Percentiles rank a stretch among this genome's conserved stretches.
Conservation (phyloP, 768 basidiomycete genomes). For the Suillus cothurnatus region DNA sequence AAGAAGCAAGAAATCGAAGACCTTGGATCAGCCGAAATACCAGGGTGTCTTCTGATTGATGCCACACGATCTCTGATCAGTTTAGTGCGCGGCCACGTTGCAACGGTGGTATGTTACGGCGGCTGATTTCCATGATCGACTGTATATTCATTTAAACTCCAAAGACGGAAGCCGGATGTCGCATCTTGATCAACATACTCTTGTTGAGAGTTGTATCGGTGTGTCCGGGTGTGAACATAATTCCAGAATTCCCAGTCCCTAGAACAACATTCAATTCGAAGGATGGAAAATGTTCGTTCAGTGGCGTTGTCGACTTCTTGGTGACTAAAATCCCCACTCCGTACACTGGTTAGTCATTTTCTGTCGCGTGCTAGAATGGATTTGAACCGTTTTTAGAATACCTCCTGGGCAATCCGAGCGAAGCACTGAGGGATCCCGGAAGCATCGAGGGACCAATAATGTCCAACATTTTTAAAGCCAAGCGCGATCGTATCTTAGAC, state of each 20-base stretch:
- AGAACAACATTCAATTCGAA: conserved; percentile 14
- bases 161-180: background rate
- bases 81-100: background rate
- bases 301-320: too few species aligned
- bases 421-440: background rate
- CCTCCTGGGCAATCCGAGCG: conserved; percentile 18
- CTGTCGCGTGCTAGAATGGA: background rate
- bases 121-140: background rate
- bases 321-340: conserved; percentile 12
- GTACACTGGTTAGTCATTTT: conserved; percentile 13
- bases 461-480: conserved; percentile 21
- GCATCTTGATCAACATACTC: background rate
- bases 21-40: too few species aligned
- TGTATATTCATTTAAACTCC: background rate
- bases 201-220: conserved; percentile 10
- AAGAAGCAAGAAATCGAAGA: conserved; percentile 5
- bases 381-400: conserved; percentile 14
- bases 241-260: conserved; percentile 24
- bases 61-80: too few species aligned
- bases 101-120: background rate
- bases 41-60: conserved; percentile 8
- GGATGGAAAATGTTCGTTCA: conserved; percentile 20
- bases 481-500: too few species aligned
- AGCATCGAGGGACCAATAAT: conserved; percentile 2
- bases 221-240: conserved; percentile 21